Evolutionary conservation across 179 eudicot species (phyloP).

Genomic region (Nepenthes alata): DNA sequence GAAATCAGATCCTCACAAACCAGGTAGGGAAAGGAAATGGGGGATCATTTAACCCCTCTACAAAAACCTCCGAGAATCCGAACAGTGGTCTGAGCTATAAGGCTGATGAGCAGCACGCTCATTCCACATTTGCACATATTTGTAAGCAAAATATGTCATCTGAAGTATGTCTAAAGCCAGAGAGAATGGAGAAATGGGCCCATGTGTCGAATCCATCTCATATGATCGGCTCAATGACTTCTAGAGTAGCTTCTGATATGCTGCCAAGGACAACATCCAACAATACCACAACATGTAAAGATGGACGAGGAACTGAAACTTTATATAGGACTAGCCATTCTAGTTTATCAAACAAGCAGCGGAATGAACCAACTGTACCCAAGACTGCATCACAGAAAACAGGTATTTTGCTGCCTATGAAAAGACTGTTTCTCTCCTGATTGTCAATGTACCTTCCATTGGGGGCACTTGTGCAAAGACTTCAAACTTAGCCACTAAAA

Average conservation of each 20-base stretch:
- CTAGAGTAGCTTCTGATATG: conserved; percentile 11
- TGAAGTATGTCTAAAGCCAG: conserved; percentile 5
- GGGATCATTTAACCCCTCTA: conserved; percentile 2
- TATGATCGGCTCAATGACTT: conserved; percentile 6
- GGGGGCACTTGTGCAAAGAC: too few species aligned
- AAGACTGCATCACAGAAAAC: conserved; percentile 6
- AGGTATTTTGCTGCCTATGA: conserved; percentile 7
- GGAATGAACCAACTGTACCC: conserved; percentile 7
- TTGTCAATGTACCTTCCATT: too few species aligned
- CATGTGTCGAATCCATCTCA: conserved; percentile 5
- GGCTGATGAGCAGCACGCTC: neutral
- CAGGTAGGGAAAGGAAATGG: conserved; percentile 6
- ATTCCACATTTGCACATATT: conserved; percentile 3
- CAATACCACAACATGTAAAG: conserved; percentile 3
- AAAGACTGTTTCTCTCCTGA: neutral
- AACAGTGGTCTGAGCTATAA: conserved; percentile 5
- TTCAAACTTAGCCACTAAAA: too few species aligned
- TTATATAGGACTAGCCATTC: conserved; percentile 7
- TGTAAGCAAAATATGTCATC: conserved; percentile 11
- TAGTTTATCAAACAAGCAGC: conserved; percentile 10
- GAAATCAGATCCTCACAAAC: conserved; percentile 1
- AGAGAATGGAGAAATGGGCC: conserved; percentile 8
- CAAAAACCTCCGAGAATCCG: conserved; percentile 7
- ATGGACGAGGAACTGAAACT: conserved; percentile 11
- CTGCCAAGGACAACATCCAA: conserved; percentile 5